Evolutionary conservation across 2,329 filamentous ascomycete genomes (phyloP), one percentile per base, ranked within the genome.

Genomic region (Thermothelomyces thermophilus): DNA sequence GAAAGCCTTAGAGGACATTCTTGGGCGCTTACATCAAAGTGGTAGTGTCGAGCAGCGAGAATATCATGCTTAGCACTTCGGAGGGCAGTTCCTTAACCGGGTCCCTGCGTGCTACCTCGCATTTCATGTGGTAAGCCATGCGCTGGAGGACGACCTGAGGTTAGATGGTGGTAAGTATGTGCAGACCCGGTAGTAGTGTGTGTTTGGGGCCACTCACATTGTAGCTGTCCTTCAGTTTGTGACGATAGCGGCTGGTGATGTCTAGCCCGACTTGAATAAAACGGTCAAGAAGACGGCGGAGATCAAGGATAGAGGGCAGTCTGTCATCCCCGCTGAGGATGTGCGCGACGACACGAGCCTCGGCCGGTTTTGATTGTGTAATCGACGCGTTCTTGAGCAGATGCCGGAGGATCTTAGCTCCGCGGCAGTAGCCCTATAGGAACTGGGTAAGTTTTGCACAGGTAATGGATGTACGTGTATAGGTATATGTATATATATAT

Each of bases 371-470:
- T 8, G 43, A 11, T 7, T 11, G 4, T 2, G 1, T 14, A 5
- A n/a, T n/a, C n/a, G 41, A 17, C 13, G n/a, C 10, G 26, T 43
- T 50, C 17, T 37, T 51, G 33, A 54, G 22, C 31, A 57, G 20
- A 14, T 44, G 33, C 11, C 50, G 56, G 19, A 60, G 37, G 40
- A 60, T 48, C 20, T 36, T 45, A 33, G 46, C 56, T 20, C 46
- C 50, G 8, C 59, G 58, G 36, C 58, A 60, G 36, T 62, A 62
- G 13, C 59, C 59, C 58, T 60, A 16, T 20, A 4, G 16, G 22
- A 19, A 10, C 17, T 2, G 22, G 52, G 48, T 30, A 6, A 30
- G 9, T 34, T 13, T 9, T 34, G 5, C 13, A 24, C 36, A 19
- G 13, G 28, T 7, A 35, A 17, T 17, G n/a, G n/a, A n/a, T n/a